Percentiles rank a stretch among this genome's conserved stretches.
These are phyloP conservation scores for Leccinum subfulvum DNA, from an alignment of 1,284 basidiomycete species.

Conservation along the genomic window DNA sequence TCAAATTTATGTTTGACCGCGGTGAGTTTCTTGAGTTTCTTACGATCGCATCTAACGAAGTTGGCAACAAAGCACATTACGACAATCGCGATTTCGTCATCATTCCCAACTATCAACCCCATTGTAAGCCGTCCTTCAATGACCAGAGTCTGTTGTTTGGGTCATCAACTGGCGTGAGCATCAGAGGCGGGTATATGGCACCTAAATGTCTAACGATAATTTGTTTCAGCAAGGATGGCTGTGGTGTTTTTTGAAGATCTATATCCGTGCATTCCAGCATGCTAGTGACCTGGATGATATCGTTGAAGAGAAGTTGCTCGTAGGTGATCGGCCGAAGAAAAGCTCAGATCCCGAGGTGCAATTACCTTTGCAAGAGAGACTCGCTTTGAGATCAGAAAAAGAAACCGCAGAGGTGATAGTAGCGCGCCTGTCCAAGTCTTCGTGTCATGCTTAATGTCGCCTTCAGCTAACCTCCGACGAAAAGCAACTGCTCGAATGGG, in stretches of 20 bases:
- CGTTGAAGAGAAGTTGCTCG: constrained; percentile 73
- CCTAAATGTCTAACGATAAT: constrained; percentile 6
- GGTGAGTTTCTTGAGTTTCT: constrained; percentile 42
- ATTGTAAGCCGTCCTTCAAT: constrained; percentile 47
- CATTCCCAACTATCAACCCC: constrained; percentile 76
- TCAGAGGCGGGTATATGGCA: background rate
- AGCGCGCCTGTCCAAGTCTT: background rate
- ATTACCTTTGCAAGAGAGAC: constrained; percentile 55
- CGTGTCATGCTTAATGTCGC: constrained; percentile 5
- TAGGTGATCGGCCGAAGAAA: constrained; percentile 75
- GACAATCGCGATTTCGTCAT: constrained; percentile 83
- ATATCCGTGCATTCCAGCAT: constrained; percentile 71
- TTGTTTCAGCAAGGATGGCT: constrained; percentile 63
- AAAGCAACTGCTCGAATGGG: constrained; percentile 53
- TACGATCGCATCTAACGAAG: constrained; percentile 12
- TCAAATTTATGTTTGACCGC: constrained; percentile 80
- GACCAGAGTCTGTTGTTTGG: constrained; percentile 67
- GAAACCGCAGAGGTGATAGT: constrained; percentile 54
- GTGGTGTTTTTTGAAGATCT: constrained; percentile 66
- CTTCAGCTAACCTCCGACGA: constrained; percentile 66
- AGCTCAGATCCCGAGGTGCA: constrained; percentile 49
- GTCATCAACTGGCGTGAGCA: constrained; percentile 58
- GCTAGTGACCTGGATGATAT: constrained; percentile 74
- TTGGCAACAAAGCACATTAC: constrained; percentile 51
- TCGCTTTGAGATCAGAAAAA: constrained; percentile 48